Conservation (phyloP, 331 rosid genomes). For the Phaseolus coccineus region DNA sequence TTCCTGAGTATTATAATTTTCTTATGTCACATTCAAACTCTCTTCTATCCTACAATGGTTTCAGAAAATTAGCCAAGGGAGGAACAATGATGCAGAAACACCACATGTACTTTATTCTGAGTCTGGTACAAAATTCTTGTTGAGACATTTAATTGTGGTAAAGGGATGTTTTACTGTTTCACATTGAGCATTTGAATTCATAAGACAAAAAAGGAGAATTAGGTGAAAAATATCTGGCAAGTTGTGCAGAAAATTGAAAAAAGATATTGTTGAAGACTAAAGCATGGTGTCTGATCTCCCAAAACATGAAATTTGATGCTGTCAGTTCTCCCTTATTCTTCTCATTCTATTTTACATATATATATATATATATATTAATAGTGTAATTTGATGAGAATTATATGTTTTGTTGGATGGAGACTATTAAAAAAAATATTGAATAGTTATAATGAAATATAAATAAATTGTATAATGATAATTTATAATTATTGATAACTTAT, state of each 20-base stretch:
- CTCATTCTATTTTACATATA: constrained; percentile 1
- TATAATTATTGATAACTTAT: no score
- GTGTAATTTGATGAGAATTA: no score
- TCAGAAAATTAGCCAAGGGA: no score
- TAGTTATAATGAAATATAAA: no score
- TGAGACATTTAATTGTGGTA: not conserved
- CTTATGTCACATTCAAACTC: no score
- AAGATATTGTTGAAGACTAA: constrained; percentile 23
- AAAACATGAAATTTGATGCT: constrained; percentile 27
- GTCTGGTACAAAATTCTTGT: constrained; percentile 10
- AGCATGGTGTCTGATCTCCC: constrained; percentile 32
- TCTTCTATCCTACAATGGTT: no score
- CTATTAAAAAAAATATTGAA: no score
- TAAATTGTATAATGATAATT: no score
- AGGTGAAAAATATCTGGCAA: constrained; percentile 35
- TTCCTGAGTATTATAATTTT: no score
- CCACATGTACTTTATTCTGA: not conserved
- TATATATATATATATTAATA: no score
- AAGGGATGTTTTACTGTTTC: constrained; percentile 1
- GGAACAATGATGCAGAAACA: not conserved
- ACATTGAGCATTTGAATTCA: not conserved
- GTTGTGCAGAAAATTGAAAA: constrained; percentile 35
- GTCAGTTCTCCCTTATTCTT: constrained; percentile 45
- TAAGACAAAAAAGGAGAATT: constrained; percentile 5
- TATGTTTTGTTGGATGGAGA: no score